Evolutionary conservation across 1,284 basidiomycete species (phyloP), one percentile per base, ranked within the genome.

Genomic region (Pulchroboletus neoregius): DNA sequence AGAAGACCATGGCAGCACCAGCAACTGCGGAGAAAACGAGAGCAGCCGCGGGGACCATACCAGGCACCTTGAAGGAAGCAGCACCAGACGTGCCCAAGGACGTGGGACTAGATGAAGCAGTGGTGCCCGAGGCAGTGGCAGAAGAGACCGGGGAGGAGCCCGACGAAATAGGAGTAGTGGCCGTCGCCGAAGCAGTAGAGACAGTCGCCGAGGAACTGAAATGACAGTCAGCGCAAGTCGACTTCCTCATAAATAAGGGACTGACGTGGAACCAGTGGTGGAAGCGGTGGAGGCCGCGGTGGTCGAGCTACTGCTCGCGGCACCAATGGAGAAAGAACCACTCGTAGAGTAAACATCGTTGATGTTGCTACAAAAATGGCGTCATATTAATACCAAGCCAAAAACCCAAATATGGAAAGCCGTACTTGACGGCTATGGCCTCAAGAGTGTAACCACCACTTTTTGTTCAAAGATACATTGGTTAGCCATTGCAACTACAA

Each of bases 371-470:
- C 4, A 38, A n/a, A 37, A 12, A 38, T 24, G n/a, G n/a, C n/a
- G n/a, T n/a, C n/a, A n/a, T 5, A 49, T 40, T 28, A 48, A 22
- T 5, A 37, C 18, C 39, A 18, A 5, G 5, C 5, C 9, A 18
- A 20, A 2, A 18, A 5, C 39, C 5, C 27, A n/a, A 11, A n/a
- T n/a, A n/a, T n/a, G 6, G 12, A 7, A 31, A n/a, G 13, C 4
- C 20, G 6, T 54, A 75, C 74, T 59, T 61, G 41, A 71, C 54
- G 48, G 74, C 67, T 7, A 83, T 72, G 5, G 79, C 75, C 51
- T 74, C 45, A 0, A 87, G n/a, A 4, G 68, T 71, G 64, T 86
- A 87, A 8, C 71, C 73, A 33, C 5, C 8, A 15, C 30, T 33
- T n/a, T 39, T 43, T 15, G 24, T 24, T n/a, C 2, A 24, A 30